Conservation (phyloP, 768 basidiomycete species). For the Auricularia sp. region DNA sequence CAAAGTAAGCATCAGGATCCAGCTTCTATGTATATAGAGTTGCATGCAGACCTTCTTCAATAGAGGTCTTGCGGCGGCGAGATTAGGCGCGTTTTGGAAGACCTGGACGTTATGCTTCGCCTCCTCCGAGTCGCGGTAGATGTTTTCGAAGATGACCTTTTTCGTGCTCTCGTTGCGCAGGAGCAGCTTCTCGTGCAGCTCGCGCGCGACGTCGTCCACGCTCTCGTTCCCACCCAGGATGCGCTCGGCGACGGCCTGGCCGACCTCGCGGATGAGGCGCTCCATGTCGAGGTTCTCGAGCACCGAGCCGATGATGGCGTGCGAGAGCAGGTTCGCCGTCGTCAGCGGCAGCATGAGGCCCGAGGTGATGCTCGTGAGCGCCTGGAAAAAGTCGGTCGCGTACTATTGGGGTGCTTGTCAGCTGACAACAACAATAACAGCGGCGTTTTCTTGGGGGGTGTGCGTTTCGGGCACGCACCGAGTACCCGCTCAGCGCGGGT, state of each 20-base stretch:
- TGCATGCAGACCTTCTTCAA: conserved; percentile 58
- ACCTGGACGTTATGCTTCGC: conserved; percentile 82
- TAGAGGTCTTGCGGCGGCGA: conserved; percentile 64
- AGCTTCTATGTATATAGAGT: not conserved
- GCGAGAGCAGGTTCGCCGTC: conserved; percentile 86
- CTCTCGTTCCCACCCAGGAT: conserved; percentile 90
- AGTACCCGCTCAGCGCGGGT: conserved; percentile 87
- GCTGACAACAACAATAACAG: not conserved
- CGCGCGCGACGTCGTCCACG: conserved; percentile 92
- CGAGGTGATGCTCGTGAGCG: conserved; percentile 84
- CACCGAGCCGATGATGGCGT: conserved; percentile 94
- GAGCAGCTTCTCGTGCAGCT: conserved; percentile 83
- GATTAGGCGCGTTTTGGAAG: conserved; percentile 61
- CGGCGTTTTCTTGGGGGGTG: not conserved
- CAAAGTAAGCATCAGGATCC: conserved; percentile 3
- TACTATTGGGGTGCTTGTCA: conserved; percentile 36
- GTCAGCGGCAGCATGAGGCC: conserved; percentile 94
- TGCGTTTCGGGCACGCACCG: conserved; percentile 37
- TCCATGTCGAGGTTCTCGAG: conserved; percentile 99
- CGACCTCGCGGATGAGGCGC: conserved; percentile 87
- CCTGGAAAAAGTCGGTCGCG: conserved; percentile 91
- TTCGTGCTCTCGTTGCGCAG: conserved; percentile 95
- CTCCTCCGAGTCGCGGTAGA: conserved; percentile 87
- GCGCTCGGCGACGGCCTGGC: conserved; percentile 83
- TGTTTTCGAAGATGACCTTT: conserved; percentile 91